Evolutionary conservation across 2,329 filamentous ascomycete species (phyloP).

Genomic region (Cladosporium austrohemisphaericum): DNA sequence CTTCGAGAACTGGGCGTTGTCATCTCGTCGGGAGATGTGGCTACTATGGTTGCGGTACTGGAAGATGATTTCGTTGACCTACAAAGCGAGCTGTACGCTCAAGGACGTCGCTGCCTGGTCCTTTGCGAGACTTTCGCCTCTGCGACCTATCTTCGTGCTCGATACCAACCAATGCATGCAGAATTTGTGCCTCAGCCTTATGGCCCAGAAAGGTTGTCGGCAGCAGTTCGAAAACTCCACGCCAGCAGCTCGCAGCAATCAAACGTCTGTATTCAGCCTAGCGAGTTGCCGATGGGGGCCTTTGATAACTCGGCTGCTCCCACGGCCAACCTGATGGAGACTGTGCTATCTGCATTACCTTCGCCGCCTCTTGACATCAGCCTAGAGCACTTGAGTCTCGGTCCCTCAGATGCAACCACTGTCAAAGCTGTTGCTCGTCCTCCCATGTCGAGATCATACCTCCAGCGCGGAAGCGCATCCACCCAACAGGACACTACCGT

Average conservation of each 20-base stretch:
- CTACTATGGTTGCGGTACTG: not conserved
- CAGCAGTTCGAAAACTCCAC: not conserved
- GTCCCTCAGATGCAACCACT: not conserved
- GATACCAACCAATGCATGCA: not conserved
- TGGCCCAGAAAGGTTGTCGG: constrained; percentile 1
- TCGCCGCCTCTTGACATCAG: not conserved
- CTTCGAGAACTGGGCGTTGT: not conserved
- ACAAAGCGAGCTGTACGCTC: not conserved
- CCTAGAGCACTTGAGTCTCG: not conserved
- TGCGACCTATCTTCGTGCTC: not conserved
- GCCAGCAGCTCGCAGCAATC: not conserved
- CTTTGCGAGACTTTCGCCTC: constrained; percentile 8
- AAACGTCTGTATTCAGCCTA: not conserved
- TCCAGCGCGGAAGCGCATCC: no score
- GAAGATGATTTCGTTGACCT: not conserved
- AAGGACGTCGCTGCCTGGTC: not conserved
- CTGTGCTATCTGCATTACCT: not conserved
- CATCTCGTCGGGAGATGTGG: not conserved
- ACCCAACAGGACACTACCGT: no score
- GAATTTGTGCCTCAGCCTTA: constrained; percentile 5
- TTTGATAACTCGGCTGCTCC: not conserved
- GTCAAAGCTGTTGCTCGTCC: not conserved
- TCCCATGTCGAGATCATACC: no score
- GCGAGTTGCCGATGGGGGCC: no score
- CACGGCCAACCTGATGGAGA: not conserved